Conservation (phyloP, 2,329 filamentous ascomycete genomes). For the Diplodia seriata region DNA sequence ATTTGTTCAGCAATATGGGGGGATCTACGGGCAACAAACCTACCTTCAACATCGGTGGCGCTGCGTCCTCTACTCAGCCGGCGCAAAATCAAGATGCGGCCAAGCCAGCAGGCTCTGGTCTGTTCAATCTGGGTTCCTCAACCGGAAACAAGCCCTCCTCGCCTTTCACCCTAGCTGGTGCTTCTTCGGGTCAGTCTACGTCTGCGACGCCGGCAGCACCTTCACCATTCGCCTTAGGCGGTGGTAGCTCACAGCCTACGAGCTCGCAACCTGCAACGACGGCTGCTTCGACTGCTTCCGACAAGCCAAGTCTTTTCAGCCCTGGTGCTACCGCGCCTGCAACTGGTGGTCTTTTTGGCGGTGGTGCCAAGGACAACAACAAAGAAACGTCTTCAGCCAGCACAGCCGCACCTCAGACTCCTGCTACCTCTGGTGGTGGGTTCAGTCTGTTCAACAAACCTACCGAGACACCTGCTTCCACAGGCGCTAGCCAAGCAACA, state of each 20-base stretch:
- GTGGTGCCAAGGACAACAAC: constrained; percentile 31
- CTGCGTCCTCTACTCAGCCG: constrained; percentile 8
- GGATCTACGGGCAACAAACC: constrained; percentile 40
- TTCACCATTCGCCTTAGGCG: constrained; percentile 10
- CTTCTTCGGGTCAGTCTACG: constrained; percentile 10
- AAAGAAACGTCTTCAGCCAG: constrained; percentile 37
- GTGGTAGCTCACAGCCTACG: constrained; percentile 10
- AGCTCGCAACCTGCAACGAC: constrained; percentile 8
- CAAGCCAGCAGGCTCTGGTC: constrained; percentile 2
- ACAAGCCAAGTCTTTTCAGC: constrained; percentile 29
- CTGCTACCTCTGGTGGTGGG: constrained; percentile 19
- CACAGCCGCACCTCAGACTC: constrained; percentile 36
- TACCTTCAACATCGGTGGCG: constrained; percentile 32
- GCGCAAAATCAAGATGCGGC: constrained; percentile 19
- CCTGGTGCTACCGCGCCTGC: constrained; percentile 13
- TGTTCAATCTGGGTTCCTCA: constrained; percentile 19
- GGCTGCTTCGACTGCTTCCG: constrained; percentile 2
- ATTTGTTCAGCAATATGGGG: constrained; percentile 37
- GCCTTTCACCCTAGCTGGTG: constrained; percentile 40
- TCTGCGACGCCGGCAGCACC: constrained; percentile 28
- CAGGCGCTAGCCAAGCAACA: constrained; percentile 4
- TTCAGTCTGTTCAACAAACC: constrained; percentile 27
- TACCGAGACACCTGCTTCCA: constrained; percentile 20
- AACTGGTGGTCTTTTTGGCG: constrained; percentile 33
- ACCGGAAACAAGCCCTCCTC: constrained; percentile 42